Conservation (phyloP, 345 rosid genomes). For the Schrenkiella parvula region DNA sequence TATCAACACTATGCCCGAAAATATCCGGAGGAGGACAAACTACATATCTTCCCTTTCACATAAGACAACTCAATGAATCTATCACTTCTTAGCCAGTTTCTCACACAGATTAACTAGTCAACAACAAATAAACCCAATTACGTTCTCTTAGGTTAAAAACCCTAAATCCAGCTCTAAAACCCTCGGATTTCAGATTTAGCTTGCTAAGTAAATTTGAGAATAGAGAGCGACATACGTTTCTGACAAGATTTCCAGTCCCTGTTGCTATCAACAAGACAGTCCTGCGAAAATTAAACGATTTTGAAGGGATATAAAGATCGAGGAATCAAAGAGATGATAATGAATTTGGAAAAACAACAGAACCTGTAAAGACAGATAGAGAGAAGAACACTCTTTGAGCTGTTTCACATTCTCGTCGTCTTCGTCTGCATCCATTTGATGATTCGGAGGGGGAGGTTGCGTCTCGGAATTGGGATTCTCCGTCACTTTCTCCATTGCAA, state of each 20-base stretch:
- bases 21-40: neutral
- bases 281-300: constrained; percentile 39
- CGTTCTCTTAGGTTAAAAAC: neutral
- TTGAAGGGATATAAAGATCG: neutral
- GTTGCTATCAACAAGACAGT: constrained; percentile 64
- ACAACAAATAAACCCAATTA: neutral
- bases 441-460: constrained; percentile 23
- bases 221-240: constrained; percentile 41
- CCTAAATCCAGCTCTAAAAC: constrained; percentile 17
- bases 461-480: constrained; percentile 11
- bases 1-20: neutral
- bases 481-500: constrained; percentile 18
- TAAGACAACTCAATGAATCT: neutral
- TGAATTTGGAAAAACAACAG: neutral
- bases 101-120: neutral
- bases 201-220: neutral
- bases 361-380: constrained; percentile 75
- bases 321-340: neutral
- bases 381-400: constrained; percentile 69
- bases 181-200: neutral
- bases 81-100: neutral
- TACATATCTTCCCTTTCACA: neutral
- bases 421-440: constrained; percentile 66
- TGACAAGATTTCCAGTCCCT: constrained; percentile 92
- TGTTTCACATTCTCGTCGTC: constrained; percentile 91